Conservation (phyloP, 805 yeast species). For the Lipomyces yamanashiensis region DNA sequence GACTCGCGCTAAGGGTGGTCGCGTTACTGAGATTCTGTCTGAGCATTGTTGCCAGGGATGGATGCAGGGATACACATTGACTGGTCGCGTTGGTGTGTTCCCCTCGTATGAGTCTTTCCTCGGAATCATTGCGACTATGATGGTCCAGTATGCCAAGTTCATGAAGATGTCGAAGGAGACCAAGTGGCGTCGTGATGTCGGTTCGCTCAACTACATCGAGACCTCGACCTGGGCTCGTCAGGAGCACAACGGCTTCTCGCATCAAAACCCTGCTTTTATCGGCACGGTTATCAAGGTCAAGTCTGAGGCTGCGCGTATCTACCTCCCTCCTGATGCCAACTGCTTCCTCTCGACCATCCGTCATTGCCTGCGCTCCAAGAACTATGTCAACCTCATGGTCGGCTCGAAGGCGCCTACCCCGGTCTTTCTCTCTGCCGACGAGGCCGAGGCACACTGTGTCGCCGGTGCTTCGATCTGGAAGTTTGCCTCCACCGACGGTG, state of each 20-base stretch:
- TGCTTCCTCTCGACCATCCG: slow-evolving; percentile 34
- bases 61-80: slow-evolving; percentile 38
- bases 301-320: slow-evolving; percentile 36
- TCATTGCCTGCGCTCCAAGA: slow-evolving; percentile 33
- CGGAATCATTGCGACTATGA: slow-evolving; percentile 37
- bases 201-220: slow-evolving; percentile 36
- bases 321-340: slow-evolving; percentile 39
- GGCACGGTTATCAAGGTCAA: slow-evolving; percentile 36
- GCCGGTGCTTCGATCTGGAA: slow-evolving; percentile 40
- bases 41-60: slow-evolving; percentile 39
- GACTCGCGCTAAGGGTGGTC: slow-evolving; percentile 35
- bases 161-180: slow-evolving; percentile 37
- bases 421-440: slow-evolving; percentile 33
- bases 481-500: slow-evolving; percentile 36
- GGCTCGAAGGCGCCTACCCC: slow-evolving; percentile 36
- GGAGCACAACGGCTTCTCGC: slow-evolving; percentile 39
- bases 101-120: slow-evolving; percentile 38
- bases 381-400: slow-evolving; percentile 37
- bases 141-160: slow-evolving; percentile 38
- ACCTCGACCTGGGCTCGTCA: slow-evolving; percentile 38
- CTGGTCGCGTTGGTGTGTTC: slow-evolving; percentile 38
- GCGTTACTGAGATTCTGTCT: slow-evolving; percentile 37
- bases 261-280: slow-evolving; percentile 37
- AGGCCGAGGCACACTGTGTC: slow-evolving; percentile 36
- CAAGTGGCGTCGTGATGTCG: slow-evolving; percentile 33